Evolutionary conservation across 1,284 basidiomycete species (phyloP), one percentile per base, ranked within the genome.

Genomic region (Trichosporon sp.): DNA sequence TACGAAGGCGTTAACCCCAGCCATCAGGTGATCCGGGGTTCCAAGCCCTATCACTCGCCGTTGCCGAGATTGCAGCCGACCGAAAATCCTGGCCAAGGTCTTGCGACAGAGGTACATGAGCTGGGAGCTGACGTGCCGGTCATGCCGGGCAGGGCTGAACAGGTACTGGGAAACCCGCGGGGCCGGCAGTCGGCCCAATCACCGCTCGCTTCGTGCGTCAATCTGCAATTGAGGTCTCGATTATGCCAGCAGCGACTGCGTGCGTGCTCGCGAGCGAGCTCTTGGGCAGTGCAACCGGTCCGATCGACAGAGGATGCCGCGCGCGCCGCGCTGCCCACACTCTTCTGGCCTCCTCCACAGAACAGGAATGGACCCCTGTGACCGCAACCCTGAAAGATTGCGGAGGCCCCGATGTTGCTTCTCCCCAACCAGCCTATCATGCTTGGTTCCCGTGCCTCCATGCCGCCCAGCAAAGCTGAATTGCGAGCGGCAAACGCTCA

Each of bases 11-110:
- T 4, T 3, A 16, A 37, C 11, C 34, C 49, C 14, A 16, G 46
- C 16, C 46, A 49, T 31, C 49, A 16, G 25, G 16, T 54, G 49
- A n/a, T 54, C 49, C 25, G 27, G n/a, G 25, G 49, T 29, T 29
- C 25, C 25, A 29, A n/a, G 25, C 25, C 49, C 13, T 11, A 34
- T n/a, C 16, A 14, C 6, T 36, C 34, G 44, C n/a, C 31, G 16
- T 29, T 54, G 49, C 49, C 49, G 49, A 54, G 49, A 54, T 54
- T 54, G 49, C 27, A 54, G 49, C 49, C 49, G 49, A 54, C 49
- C 25, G n/a, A n/a, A 29, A 29, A 27, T 29, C 25, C 49, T 54
- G 49, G 25, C 40, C 23, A n/a, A 21, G 19, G 40, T 44, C 40
- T 44, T 9, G 40, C 40, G 40, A 44, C n/a, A n/a, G n/a, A n/a